These are phyloP conservation scores for Dentipellis fragilis DNA, from an alignment of 768 basidiomycete species.

Conservation along the genomic window DNA sequence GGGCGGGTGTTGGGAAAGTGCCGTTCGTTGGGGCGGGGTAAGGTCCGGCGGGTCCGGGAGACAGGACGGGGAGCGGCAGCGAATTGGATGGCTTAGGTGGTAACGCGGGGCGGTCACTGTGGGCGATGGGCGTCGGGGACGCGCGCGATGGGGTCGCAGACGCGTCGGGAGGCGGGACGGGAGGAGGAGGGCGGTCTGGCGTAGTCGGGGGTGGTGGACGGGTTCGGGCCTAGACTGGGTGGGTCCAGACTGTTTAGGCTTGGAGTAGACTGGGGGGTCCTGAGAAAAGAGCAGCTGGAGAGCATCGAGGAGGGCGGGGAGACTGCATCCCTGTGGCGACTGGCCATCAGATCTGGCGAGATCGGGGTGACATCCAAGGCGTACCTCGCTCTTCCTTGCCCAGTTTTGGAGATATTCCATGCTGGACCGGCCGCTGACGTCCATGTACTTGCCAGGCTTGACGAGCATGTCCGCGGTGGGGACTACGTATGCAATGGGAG, in stretches of 20 bases:
- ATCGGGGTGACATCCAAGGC: slow-evolving; percentile 19
- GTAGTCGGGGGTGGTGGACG: slow-evolving; percentile 11
- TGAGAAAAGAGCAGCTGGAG: slow-evolving; percentile 78
- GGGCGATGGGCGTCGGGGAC: neutral
- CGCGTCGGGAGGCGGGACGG: neutral
- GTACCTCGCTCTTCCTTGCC: slow-evolving; percentile 77
- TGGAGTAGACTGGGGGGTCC: slow-evolving; percentile 85
- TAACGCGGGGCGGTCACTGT: neutral
- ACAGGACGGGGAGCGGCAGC: neutral
- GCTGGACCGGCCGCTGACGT: slow-evolving; percentile 67
- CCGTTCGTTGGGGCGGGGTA: too few species aligned
- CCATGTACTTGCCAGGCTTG: slow-evolving; percentile 62
- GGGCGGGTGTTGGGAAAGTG: too few species aligned
- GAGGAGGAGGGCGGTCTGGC: slow-evolving; percentile 15
- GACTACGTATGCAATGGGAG: slow-evolving; percentile 86
- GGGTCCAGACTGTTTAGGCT: slow-evolving; percentile 36
- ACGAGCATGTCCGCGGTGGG: slow-evolving; percentile 90
- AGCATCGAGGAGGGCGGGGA: slow-evolving; percentile 64
- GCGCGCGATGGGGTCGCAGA: neutral
- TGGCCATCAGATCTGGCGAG: slow-evolving; percentile 6
- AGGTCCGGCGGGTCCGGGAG: too few species aligned
- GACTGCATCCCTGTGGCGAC: slow-evolving; percentile 54
- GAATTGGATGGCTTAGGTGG: neutral
- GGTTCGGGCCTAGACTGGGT: slow-evolving; percentile 3
- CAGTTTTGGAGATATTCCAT: slow-evolving; percentile 68